Conservation (phyloP, 1,284 basidiomycete species). For the Mycosarcoma mackinlayi region DNA sequence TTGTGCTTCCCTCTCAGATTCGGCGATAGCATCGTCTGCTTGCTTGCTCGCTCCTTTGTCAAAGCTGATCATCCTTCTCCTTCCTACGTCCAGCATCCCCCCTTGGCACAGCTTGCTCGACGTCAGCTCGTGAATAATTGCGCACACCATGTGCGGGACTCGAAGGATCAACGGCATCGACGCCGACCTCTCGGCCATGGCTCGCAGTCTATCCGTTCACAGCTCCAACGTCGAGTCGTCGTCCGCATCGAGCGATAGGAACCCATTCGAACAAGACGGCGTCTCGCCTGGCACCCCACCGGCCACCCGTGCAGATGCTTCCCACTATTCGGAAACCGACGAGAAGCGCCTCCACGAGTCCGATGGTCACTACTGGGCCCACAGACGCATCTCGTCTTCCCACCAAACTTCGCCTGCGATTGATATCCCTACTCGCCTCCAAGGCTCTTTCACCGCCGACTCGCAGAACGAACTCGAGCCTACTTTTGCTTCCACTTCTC, state of each 20-base stretch:
- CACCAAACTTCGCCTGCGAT: slow-evolving; percentile 31
- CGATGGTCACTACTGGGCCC: slow-evolving; percentile 54
- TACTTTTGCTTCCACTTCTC: slow-evolving; percentile 38
- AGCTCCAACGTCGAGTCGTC: slow-evolving; percentile 38
- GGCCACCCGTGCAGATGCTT: slow-evolving; percentile 36
- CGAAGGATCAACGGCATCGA: slow-evolving; percentile 27
- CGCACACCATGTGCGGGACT: slow-evolving; percentile 38
- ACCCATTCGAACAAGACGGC: slow-evolving; percentile 31
- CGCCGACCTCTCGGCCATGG: slow-evolving; percentile 30
- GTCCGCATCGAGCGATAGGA: slow-evolving; percentile 38
- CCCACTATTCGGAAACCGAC: slow-evolving; percentile 56
- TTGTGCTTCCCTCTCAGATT: slow-evolving; percentile 13
- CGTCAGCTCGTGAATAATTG: background rate
- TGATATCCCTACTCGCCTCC: slow-evolving; percentile 32
- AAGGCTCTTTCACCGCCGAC: slow-evolving; percentile 37
- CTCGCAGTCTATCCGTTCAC: slow-evolving; percentile 22
- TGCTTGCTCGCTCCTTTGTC: background rate
- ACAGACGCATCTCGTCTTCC: slow-evolving; percentile 45
- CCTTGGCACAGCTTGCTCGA: background rate
- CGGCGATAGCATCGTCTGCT: too few species aligned
- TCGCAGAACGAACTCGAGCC: slow-evolving; percentile 43
- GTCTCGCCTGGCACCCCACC: slow-evolving; percentile 41
- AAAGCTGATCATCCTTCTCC: background rate
- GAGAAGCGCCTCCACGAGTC: slow-evolving; percentile 58
- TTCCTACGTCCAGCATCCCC: too few species aligned